A percentile compares a stretch with the other conserved stretches of the same genome.
These are phyloP conservation scores for Wickerhamomyces pijperi DNA, from an alignment of 805 yeast genomes.

Conservation along the genomic window DNA sequence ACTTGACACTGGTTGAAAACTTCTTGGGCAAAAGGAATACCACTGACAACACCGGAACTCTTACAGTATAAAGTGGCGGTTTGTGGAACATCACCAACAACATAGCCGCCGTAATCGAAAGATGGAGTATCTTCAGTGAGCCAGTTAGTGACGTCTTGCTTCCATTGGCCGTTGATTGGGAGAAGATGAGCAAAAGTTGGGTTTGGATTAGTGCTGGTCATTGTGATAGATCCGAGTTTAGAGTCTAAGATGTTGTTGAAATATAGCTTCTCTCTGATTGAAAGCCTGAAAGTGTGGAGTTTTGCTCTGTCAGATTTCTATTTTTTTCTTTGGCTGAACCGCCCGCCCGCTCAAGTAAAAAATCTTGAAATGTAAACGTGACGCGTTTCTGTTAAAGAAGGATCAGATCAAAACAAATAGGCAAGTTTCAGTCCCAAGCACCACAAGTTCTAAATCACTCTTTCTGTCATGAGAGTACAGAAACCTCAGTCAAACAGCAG, in stretches of 20 bases:
- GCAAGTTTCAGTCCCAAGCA: too few species aligned
- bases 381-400: too few species aligned
- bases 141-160: constrained; percentile 62
- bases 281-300: too few species aligned
- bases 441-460: too few species aligned
- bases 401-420: too few species aligned
- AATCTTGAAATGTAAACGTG: too few species aligned
- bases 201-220: constrained; percentile 6
- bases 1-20: constrained; percentile 70
- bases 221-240: too few species aligned
- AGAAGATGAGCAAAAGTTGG: constrained; percentile 38
- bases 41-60: constrained; percentile 68
- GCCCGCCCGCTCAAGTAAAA: background rate
- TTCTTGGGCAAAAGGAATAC: constrained; percentile 83
- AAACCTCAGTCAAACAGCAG: background rate
- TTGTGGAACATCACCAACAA: constrained; percentile 70
- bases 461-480: background rate
- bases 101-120: constrained; percentile 90
- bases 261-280: too few species aligned
- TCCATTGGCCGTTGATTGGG: constrained; percentile 77
- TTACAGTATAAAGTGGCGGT: constrained; percentile 76
- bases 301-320: background rate
- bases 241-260: background rate
- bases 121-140: constrained; percentile 85
- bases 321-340: background rate